Conservation (phyloP, 2,329 filamentous ascomycete genomes). For the Fusarium floridanum region DNA sequence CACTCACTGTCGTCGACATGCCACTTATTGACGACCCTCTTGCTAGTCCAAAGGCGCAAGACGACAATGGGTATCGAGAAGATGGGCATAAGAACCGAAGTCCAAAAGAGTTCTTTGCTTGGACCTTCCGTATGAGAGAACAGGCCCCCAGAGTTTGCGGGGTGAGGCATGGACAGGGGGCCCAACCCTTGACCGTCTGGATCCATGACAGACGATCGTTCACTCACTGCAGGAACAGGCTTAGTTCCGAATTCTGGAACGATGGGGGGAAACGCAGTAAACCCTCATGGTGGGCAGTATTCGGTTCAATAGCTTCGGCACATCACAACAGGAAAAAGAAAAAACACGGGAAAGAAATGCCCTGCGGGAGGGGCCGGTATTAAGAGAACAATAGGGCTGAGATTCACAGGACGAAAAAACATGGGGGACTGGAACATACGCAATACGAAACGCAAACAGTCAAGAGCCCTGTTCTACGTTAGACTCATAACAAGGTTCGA, state of each 20-base stretch:
- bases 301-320: neutral
- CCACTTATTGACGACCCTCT: constrained; percentile 17
- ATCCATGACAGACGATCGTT: neutral
- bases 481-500: neutral
- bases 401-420: neutral
- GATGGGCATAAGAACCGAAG: neutral
- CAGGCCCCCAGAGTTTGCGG: neutral
- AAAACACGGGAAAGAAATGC: neutral
- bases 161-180: neutral
- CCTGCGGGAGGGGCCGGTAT: neutral
- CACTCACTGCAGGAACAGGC: neutral
- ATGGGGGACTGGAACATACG: neutral
- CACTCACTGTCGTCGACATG: constrained; percentile 27
- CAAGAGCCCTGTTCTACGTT: neutral
- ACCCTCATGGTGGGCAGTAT: neutral
- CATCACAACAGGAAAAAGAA: neutral
- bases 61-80: constrained; percentile 16
- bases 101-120: neutral
- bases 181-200: neutral
- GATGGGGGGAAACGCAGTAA: neutral
- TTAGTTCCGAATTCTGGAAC: neutral
- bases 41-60: constrained; percentile 24
- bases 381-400: neutral
- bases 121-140: neutral
- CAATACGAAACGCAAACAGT: neutral